phyloP scores from a whole-genome alignment of 1,284 basidiomycete species.

The Cryptococcus sp. region DNA sequence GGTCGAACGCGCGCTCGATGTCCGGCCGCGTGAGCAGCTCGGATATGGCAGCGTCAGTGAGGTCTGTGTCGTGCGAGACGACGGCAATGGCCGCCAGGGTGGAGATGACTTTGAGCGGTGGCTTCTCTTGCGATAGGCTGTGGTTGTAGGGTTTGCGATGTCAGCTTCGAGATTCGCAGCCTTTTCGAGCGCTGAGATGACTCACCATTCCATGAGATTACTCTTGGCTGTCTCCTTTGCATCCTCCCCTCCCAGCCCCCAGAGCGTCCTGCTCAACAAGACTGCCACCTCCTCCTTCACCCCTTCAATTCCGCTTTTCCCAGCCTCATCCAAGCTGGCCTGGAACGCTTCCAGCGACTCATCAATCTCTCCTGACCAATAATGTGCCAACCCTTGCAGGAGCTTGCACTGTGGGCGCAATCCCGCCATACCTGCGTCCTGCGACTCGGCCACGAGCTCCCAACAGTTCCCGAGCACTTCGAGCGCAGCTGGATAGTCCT shows the following conservation, averaged over 20 bases:
- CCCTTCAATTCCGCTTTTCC: slow-evolving; percentile 34
- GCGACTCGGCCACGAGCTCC: slow-evolving; percentile 62
- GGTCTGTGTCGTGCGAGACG: slow-evolving; percentile 68
- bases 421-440: slow-evolving; percentile 41
- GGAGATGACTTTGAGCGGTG: slow-evolving; percentile 66
- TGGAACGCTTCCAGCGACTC: slow-evolving; percentile 66
- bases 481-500: slow-evolving; percentile 61
- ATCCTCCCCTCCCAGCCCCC: slow-evolving; percentile 72
- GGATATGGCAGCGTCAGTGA: slow-evolving; percentile 81
- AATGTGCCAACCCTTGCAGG: slow-evolving; percentile 67
- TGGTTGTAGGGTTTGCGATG: slow-evolving; percentile 54
- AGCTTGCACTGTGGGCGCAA: slow-evolving; percentile 66
- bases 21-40: slow-evolving; percentile 59
- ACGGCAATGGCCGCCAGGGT: slow-evolving; percentile 83
- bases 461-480: slow-evolving; percentile 70
- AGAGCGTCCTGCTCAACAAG: slow-evolving; percentile 72
- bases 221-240: slow-evolving; percentile 71
- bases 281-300: slow-evolving; percentile 69
- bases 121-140: slow-evolving; percentile 61
- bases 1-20: slow-evolving; percentile 24
- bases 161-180: slow-evolving; percentile 3
- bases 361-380: slow-evolving; percentile 63
- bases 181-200: slow-evolving; percentile 16
- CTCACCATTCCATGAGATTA: slow-evolving; percentile 78
- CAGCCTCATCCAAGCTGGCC: slow-evolving; percentile 57